A percentile compares a stretch with the other conserved stretches of the same genome.
Evolutionary conservation across 306 rosid species (phyloP).

Genomic region (Fragaria iinumae): DNA sequence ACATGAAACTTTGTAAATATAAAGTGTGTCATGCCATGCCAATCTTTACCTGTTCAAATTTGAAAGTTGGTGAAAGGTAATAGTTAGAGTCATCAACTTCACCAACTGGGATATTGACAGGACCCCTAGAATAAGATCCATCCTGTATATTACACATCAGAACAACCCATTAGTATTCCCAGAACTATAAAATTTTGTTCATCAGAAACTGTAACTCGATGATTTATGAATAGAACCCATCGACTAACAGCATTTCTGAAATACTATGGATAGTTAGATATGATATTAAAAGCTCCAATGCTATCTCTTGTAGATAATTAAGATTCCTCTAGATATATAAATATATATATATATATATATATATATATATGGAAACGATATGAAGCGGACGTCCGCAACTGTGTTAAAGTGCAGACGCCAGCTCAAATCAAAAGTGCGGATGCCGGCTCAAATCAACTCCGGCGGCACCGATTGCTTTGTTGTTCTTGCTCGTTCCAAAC

Average conservation of each 20-base stretch:
- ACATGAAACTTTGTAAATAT: slow-evolving; percentile 8
- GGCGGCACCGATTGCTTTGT: too few species aligned
- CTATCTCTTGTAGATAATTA: background rate
- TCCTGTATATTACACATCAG: slow-evolving; percentile 53
- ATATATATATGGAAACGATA: too few species aligned
- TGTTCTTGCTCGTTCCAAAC: too few species aligned
- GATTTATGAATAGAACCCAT: background rate
- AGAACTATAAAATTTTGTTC: background rate
- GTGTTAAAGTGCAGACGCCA: too few species aligned
- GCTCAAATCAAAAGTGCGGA: too few species aligned
- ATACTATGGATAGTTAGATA: too few species aligned
- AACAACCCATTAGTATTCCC: background rate
- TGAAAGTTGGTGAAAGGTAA: slow-evolving; percentile 74
- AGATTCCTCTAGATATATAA: background rate
- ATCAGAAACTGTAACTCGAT: background rate
- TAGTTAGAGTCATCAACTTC: slow-evolving; percentile 58
- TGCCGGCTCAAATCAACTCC: too few species aligned
- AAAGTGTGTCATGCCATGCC: slow-evolving; percentile 3
- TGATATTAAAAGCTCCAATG: background rate
- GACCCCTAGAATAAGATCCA: slow-evolving; percentile 95
- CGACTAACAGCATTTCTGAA: background rate
- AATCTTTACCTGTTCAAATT: slow-evolving; percentile 84
- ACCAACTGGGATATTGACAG: slow-evolving; percentile 62
- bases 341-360: too few species aligned
- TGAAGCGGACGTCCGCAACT: too few species aligned